Conservation (phyloP, 73 alveolate genomes). For the Paramecium biaurelia region DNA sequence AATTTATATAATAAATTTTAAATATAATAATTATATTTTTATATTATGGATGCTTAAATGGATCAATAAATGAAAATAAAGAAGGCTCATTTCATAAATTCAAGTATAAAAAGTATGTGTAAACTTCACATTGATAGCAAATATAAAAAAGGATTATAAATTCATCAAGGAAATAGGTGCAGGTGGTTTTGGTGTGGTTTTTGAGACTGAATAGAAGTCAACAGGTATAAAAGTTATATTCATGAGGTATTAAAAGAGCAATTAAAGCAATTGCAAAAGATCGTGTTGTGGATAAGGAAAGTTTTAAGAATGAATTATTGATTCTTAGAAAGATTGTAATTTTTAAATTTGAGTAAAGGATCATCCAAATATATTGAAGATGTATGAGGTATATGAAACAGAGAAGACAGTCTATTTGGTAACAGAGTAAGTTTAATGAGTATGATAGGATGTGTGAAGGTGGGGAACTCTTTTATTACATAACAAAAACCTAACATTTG, state of each 20-base stretch:
- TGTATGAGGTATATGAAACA: slow-evolving; percentile 74
- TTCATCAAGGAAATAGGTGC: slow-evolving; percentile 72
- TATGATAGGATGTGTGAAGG: slow-evolving; percentile 69
- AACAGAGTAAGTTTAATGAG: slow-evolving; percentile 48
- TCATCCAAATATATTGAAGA: slow-evolving; percentile 83
- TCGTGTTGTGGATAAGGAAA: slow-evolving; percentile 68
- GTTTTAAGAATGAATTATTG: slow-evolving; percentile 74
- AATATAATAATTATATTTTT: not conserved
- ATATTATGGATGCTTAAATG: not conserved
- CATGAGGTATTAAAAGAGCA: slow-evolving; percentile 62
- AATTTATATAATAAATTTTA: not conserved
- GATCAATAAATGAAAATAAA: not conserved
- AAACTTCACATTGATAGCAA: not conserved
- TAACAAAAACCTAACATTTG: slow-evolving; percentile 69
- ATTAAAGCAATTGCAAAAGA: slow-evolving; percentile 76
- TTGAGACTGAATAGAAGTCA: slow-evolving; percentile 62
- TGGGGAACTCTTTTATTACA: slow-evolving; percentile 69
- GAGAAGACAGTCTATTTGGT: slow-evolving; percentile 66
- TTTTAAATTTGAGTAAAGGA: slow-evolving; percentile 54
- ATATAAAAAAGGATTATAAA: slow-evolving; percentile 70
- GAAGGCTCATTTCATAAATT: slow-evolving; percentile 38
- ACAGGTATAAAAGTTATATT: slow-evolving; percentile 50
- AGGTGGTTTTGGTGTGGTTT: slow-evolving; percentile 81
- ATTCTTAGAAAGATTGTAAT: slow-evolving; percentile 69
- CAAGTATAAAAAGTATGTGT: not conserved